phyloP scores from a whole-genome alignment of 2,329 filamentous ascomycete species.

The Colletotrichum sp. region DNA sequence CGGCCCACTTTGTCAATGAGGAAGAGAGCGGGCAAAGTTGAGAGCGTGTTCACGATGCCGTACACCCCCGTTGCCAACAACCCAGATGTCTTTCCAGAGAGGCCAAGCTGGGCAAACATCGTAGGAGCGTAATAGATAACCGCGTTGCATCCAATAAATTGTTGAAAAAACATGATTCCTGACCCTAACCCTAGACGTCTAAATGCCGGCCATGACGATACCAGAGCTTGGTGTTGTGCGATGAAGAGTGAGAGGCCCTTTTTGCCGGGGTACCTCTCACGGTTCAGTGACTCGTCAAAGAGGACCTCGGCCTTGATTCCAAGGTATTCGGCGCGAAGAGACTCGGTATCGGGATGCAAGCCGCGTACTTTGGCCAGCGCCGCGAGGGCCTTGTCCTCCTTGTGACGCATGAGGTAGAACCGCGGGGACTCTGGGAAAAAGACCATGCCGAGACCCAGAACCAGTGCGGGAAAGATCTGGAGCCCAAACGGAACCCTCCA shows the following conservation, averaged over 20 bases:
- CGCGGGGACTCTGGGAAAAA: constrained; percentile 50
- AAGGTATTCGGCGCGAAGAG: constrained; percentile 35
- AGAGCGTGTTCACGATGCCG: constrained; percentile 59
- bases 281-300: constrained; percentile 35
- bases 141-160: neutral
- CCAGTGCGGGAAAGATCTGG: constrained; percentile 55
- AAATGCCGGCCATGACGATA: constrained; percentile 33
- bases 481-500: constrained; percentile 55
- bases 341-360: constrained; percentile 34
- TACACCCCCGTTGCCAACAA: constrained; percentile 63
- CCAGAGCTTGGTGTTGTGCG: constrained; percentile 33
- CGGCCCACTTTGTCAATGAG: constrained; percentile 51
- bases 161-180: neutral
- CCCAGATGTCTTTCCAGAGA: constrained; percentile 43
- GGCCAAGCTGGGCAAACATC: constrained; percentile 48
- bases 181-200: constrained; percentile 50
- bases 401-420: constrained; percentile 34
- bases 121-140: constrained; percentile 51
- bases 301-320: constrained; percentile 40
- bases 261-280: constrained; percentile 35
- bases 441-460: constrained; percentile 60
- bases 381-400: constrained; percentile 33
- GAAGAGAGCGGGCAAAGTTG: constrained; percentile 40
- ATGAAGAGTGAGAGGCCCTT: constrained; percentile 31
- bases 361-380: constrained; percentile 36